Evolutionary conservation across 2,329 filamentous ascomycete genomes (phyloP).

Genomic region (Tolypocladium album): DNA sequence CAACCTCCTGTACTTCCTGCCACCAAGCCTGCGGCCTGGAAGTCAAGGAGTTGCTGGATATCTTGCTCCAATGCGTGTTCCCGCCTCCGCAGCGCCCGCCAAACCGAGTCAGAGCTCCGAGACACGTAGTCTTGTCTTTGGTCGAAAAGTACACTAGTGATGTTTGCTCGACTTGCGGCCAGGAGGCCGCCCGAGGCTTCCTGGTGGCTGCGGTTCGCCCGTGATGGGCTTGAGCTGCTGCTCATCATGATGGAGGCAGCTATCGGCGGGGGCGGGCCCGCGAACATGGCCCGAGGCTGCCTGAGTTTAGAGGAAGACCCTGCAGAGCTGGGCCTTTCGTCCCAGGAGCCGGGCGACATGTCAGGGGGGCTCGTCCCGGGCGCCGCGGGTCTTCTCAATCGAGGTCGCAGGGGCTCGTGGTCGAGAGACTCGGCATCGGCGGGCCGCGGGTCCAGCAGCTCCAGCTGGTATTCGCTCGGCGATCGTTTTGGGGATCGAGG

Average conservation of each 20-base stretch:
- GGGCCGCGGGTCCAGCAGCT: slow-evolving; percentile 26
- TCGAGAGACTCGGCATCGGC: slow-evolving; percentile 13
- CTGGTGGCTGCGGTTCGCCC: slow-evolving; percentile 8
- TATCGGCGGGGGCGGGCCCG: slow-evolving; percentile 41
- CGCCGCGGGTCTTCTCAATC: slow-evolving; percentile 9
- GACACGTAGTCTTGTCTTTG: slow-evolving; percentile 13
- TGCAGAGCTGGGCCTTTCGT: slow-evolving; percentile 14
- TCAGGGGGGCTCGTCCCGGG: slow-evolving; percentile 1
- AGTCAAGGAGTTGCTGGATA: slow-evolving; percentile 36
- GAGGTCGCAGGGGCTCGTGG: slow-evolving; percentile 10
- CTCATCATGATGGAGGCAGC: slow-evolving; percentile 27
- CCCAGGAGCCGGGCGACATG: slow-evolving; percentile 8
- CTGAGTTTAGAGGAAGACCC: slow-evolving; percentile 19
- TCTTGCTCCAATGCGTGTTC: slow-evolving; percentile 35
- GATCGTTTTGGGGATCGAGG: slow-evolving; percentile 12
- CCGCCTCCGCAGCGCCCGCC: slow-evolving; percentile 34
- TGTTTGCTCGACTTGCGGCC: slow-evolving; percentile 1
- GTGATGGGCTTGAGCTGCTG: slow-evolving; percentile 1
- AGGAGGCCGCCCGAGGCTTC: slow-evolving; percentile 1
- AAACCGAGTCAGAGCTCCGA: slow-evolving; percentile 30
- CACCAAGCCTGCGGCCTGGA: slow-evolving; percentile 34
- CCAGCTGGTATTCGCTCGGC: slow-evolving; percentile 25
- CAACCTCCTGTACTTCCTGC: slow-evolving; percentile 21
- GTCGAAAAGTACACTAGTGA: slow-evolving; percentile 28
- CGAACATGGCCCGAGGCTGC: slow-evolving; percentile 27